Base-by-base conservation (phyloP, 192 early-diverging fungal species). In the Coemansia sp. region DNA sequence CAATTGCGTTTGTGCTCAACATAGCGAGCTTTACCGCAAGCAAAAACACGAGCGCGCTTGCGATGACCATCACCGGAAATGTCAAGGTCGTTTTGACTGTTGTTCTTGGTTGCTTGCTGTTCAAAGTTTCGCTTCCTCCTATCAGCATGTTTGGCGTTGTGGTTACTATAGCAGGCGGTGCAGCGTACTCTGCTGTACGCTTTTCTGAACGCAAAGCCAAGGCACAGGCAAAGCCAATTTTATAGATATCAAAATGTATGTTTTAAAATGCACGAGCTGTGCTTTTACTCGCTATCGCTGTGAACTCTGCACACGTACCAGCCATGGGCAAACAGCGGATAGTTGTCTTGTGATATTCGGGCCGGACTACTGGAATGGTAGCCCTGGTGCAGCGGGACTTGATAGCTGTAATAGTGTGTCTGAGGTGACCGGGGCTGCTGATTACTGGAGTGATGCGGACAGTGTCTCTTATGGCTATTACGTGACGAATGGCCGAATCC, bases 21-120 rank as follows among this genome's bases (percentile, higher is more conserved):
- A 79, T 88, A n/a, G 89, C 89, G 25, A 88, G 86, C 42, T 94
- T 96, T 52, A 88, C 86, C 0, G 91, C 92, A n/a, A 96, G 90
- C 77, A 89, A 88, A 60, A 87, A 90, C 58, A 92, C 92, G 2
- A 87, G 88, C 41, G 90, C 94, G 4, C 80, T 96, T 62, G 73
- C 73, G 3, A 75, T 75, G 72, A 75, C 72, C 1, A 66, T 73
- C n/a, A 50, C 72, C 57, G 84, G 75, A 19, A 86, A 86, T 66
- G 75, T 86, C 15, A 86, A 86, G 65, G 81, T 83, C 23, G 84
- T 76, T 13, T 72, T 86, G 20, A 75, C 82, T 4, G 75, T 84
- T 14, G 45, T 76, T 13, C 36, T 72, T n/a, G 63, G 68, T 33
- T 83, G 82, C 48, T 33, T 55, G 2, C 45, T 75, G 33, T 85